A percentile compares a stretch with the other conserved stretches of the same genome.
These are phyloP conservation scores for Lotmaria passim DNA, from an alignment of 208 protist species.

Conservation along the genomic window DNA sequence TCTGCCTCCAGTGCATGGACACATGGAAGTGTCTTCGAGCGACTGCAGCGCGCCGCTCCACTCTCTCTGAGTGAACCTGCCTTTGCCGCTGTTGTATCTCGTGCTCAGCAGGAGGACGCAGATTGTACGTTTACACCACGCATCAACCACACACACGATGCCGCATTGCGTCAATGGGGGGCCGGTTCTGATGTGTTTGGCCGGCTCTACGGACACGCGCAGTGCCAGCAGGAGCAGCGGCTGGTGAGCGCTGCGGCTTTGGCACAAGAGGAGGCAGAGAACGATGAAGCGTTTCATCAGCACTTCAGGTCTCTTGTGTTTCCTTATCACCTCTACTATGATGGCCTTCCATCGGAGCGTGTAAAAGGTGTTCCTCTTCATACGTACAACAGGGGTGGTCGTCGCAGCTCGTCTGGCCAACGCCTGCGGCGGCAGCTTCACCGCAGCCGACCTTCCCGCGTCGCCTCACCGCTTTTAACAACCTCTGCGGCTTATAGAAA, in stretches of 20 bases:
- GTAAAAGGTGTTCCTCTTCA: too few relatives aligned
- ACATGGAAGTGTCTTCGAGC: neutral
- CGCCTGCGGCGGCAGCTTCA: too few relatives aligned
- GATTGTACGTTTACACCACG: slow-evolving; percentile 20
- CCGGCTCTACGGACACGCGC: slow-evolving; percentile 26
- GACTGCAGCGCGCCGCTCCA: neutral
- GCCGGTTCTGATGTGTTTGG: slow-evolving; percentile 8
- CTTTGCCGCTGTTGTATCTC: neutral
- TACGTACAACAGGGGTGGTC: neutral
- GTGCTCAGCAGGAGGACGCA: neutral
- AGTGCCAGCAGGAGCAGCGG: slow-evolving; percentile 12
- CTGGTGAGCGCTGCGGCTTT: neutral
- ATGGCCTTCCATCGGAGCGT: too few relatives aligned
- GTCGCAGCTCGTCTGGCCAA: neutral
- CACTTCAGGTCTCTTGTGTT: neutral
- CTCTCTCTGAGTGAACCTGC: slow-evolving; percentile 6
- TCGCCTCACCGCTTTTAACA: too few relatives aligned
- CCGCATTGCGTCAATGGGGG: neutral
- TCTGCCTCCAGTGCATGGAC: neutral
- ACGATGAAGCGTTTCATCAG: neutral
- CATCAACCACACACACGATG: slow-evolving; percentile 21
- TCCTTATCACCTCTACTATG: slow-evolving; percentile 8
- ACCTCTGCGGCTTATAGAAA: too few relatives aligned
- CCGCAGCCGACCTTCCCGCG: too few relatives aligned
- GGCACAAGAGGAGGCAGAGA: neutral